A percentile compares a stretch with the other conserved stretches of the same genome.
phyloP scores from a whole-genome alignment of 2,329 filamentous ascomycete species.

The Colletotrichum simmondsii region DNA sequence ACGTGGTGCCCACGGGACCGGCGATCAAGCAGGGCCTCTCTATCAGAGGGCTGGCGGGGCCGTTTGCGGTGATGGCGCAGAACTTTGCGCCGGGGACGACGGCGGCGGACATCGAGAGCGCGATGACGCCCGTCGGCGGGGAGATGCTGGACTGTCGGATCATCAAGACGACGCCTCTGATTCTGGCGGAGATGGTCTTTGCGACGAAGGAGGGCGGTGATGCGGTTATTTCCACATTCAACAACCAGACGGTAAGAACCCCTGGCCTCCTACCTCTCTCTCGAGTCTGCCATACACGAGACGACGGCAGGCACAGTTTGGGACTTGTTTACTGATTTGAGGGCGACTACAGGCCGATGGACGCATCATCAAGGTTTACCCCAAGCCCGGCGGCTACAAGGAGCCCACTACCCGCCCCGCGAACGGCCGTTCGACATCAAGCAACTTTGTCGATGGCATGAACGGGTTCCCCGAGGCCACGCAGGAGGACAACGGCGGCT shows the following conservation, averaged over 20 bases:
- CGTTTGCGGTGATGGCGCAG: conserved; percentile 78
- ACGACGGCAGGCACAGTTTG: neutral
- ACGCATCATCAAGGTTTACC: conserved; percentile 77
- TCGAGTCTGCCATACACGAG: neutral
- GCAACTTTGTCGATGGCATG: conserved; percentile 62
- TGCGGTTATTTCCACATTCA: conserved; percentile 78
- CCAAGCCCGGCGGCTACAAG: conserved; percentile 64
- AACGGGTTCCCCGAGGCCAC: conserved; percentile 64
- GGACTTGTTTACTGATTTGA: neutral
- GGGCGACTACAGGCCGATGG: conserved; percentile 73
- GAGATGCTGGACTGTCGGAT: conserved; percentile 75
- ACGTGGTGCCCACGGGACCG: conserved; percentile 40
- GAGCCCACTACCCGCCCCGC: conserved; percentile 41
- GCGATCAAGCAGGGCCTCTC: conserved; percentile 63
- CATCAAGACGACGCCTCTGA: conserved; percentile 74
- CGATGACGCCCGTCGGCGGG: conserved; percentile 80
- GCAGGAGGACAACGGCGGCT: conserved; percentile 46
- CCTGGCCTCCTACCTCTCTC: too few relatives aligned
- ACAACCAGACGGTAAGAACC: conserved; percentile 75
- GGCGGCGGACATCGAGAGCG: conserved; percentile 84
- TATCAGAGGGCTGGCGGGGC: conserved; percentile 79
- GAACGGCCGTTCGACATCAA: conserved; percentile 41
- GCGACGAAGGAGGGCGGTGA: conserved; percentile 78
- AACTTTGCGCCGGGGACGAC: conserved; percentile 88
- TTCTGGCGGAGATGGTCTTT: conserved; percentile 83